Evolutionary conservation across 2,329 filamentous ascomycete species (phyloP), one percentile per base, ranked within the genome.

Genomic region (Fusarium sp.): DNA sequence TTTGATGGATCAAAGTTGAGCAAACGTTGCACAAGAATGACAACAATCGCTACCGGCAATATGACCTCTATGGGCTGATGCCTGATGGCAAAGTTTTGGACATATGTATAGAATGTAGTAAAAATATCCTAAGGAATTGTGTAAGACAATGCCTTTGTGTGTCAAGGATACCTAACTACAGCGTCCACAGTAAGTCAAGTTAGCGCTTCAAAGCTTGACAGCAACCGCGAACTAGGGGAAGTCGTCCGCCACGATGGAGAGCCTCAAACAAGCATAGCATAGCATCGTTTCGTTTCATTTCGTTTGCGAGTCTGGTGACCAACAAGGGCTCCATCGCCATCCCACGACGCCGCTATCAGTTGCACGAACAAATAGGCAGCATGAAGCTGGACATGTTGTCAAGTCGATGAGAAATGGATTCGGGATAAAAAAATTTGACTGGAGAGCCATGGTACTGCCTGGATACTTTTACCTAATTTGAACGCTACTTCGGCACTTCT

Each of bases 401-500:
- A 74, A 72, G 66, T 71, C 50, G 60, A 75, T 74, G 72, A 75
- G 73, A 76, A 77, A 76, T 76, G 57, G 74, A 74, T 74, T 78
- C 63, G 70, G 49, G 43, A 56, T 62, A 73, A 77, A 77, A 76
- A 63, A 29, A 75, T 77, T 73, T 77, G 75, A 78, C 75, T 78
- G 76, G 76, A 75, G 75, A 76, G 66, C 58, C 59, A 57, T 65
- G 56, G 66, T 66, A 51, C 58, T 36, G 46, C 33, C 48, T 63
- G 67, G 72, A 77, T 76, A 74, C 66, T 76, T 76, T 78, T 78
- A 78, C 76, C 71, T 78, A 78, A 78, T 78, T 66, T 59, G 69
- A 71, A 76, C 72, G 72, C 70, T 69, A 75, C 63, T 74, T 70
- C 66, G 70, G 72, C 70, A 70, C 62, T 73, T 71, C 64, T 70